Base-by-base conservation (phyloP, 495 filamentous ascomycete genomes). In the Cudoniella acicularis region DNA sequence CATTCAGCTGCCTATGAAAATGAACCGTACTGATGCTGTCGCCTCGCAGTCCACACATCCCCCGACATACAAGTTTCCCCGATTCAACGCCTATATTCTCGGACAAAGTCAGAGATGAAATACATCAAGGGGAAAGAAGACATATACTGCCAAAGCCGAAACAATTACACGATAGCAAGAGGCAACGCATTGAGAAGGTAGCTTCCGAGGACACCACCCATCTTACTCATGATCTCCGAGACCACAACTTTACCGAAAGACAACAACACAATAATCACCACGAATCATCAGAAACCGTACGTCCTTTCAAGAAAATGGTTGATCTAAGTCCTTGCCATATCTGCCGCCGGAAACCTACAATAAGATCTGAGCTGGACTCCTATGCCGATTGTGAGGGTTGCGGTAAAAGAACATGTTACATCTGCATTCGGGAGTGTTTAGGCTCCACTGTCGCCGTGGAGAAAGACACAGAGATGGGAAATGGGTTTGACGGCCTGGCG, bases 341-440 rank as follows among this genome's bases (percentile, higher is more conserved):
- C 52, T 83, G 79, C 52, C 70, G 77, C 52, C 69, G 77, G 20
- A 73, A 71, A 51, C 79, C 79, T 1, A 78, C 75, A 4, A 75
- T 73, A 2, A 72, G 70, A 22, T 66, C 73, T 47, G 70, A 79
- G 24, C 69, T 83, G 1, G 76, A 81, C 53, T 72, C 76, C 0
- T 81, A 76, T 62, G 72, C 78, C 21, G 72, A 81, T 52, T 83
- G 79, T 61, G 73, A 77, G 57, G 57, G 77, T 3, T 83, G 79
- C 54, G 69, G 66, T 16, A 54, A 76, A 36, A 67, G 79, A 27
- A 75, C 76, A 16, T 83, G 79, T 60, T 81, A 74, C 56, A 75
- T 83, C 47, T 83, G 79, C 67, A 69, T 83, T 17, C 70, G 79
- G 41, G 71, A 77, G 51, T 83, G 79, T 58, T 71, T 76, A 54